Conservation (phyloP, 2,329 filamentous ascomycete genomes). For the Alternaria conjuncta region DNA sequence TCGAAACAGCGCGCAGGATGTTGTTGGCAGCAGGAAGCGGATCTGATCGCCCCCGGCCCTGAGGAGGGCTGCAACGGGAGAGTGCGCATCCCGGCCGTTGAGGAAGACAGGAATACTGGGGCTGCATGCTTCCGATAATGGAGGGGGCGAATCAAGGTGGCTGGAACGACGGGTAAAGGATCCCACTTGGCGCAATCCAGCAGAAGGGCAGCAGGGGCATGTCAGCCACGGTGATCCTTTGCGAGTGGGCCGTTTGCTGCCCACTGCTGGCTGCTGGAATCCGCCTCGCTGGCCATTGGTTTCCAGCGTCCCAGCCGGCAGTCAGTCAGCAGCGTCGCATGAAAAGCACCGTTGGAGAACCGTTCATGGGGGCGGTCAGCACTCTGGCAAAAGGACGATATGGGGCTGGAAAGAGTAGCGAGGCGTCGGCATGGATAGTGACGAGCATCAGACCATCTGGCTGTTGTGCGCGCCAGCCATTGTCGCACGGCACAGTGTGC, state of each 20-base stretch:
- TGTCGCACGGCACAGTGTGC: constrained; percentile 23
- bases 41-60: constrained; percentile 10
- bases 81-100: constrained; percentile 16
- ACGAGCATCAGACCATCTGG: constrained; percentile 26
- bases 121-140: constrained; percentile 6
- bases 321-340: constrained; percentile 20
- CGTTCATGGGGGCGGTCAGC: constrained; percentile 6
- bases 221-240: constrained; percentile 16
- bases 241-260: constrained; percentile 10
- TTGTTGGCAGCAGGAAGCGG: constrained; percentile 7
- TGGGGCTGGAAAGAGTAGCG: background rate
- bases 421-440: background rate
- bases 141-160: constrained; percentile 7
- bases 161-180: constrained; percentile 14
- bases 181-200: constrained; percentile 15
- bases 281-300: constrained; percentile 28
- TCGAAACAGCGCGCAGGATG: background rate
- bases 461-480: constrained; percentile 18
- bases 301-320: constrained; percentile 13
- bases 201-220: constrained; percentile 11
- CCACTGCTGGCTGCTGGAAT: constrained; percentile 13
- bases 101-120: constrained; percentile 2
- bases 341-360: constrained; percentile 8
- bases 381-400: background rate
- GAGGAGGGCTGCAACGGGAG: constrained; percentile 10